These are phyloP conservation scores for Acanthamoeba castellanii DNA, from an alignment of 208 protist species.

Conservation along the genomic window DNA sequence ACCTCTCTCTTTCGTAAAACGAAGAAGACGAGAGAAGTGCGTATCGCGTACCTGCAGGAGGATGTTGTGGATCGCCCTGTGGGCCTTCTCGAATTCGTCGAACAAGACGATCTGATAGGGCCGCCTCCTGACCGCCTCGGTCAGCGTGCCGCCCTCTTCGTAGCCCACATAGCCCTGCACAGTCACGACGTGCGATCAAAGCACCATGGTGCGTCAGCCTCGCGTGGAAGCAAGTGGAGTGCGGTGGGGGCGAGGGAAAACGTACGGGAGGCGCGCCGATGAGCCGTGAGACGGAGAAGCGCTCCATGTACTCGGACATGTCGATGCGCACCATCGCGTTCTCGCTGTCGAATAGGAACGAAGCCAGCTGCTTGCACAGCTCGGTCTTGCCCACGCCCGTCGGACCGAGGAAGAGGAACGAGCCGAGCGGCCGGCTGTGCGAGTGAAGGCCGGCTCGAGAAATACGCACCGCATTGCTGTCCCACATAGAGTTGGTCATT, in stretches of 20 bases:
- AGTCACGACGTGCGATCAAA: no score
- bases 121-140: slow-evolving; percentile 97
- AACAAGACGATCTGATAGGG: slow-evolving; percentile 98
- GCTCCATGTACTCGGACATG: slow-evolving; percentile 99
- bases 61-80: slow-evolving; percentile 97
- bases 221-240: no score
- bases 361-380: slow-evolving; percentile 96
- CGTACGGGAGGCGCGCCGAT: slow-evolving; percentile 97
- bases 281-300: slow-evolving; percentile 95
- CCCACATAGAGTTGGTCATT: background rate
- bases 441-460: slow-evolving; percentile 95
- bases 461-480: slow-evolving; percentile 94
- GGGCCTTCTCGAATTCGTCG: slow-evolving; percentile 99
- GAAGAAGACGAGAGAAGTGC: no score
- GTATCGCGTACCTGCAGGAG: slow-evolving; percentile 93
- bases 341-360: slow-evolving; percentile 97
- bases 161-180: slow-evolving; percentile 97
- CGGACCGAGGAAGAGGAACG: slow-evolving; percentile 83
- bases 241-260: background rate
- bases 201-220: no score
- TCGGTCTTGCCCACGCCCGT: slow-evolving; percentile 95
- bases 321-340: slow-evolving; percentile 97
- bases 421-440: slow-evolving; percentile 92
- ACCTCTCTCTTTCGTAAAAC: no score
- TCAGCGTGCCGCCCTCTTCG: slow-evolving; percentile 98